phyloP scores from a whole-genome alignment of 441 rosid species.

The Brassica hybrid region DNA sequence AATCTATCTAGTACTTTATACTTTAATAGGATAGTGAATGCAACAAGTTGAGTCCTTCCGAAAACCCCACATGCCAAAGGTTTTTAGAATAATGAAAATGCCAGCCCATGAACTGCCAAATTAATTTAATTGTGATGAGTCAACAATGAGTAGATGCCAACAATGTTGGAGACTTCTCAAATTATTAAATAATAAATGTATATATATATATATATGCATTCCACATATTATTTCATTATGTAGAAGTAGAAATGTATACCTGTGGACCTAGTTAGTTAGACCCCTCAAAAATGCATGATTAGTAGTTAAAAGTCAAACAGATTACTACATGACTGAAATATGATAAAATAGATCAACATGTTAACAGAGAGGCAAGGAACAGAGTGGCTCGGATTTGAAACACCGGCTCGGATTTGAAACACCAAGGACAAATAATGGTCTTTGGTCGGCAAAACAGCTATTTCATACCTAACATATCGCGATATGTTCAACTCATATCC shows the following conservation, averaged over 20 bases:
- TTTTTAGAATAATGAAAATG: slow-evolving; percentile 24
- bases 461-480: no score
- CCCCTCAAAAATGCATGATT: not conserved
- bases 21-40: slow-evolving; percentile 19
- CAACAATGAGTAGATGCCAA: no score
- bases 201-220: not conserved
- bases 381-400: not conserved
- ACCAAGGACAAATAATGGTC: not conserved
- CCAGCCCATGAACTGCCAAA: slow-evolving; percentile 39
- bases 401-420: not conserved
- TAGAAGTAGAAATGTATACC: not conserved
- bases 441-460: not conserved
- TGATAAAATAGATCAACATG: slow-evolving; percentile 8
- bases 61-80: slow-evolving; percentile 35
- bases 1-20: slow-evolving; percentile 14
- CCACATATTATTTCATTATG: not conserved
- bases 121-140: slow-evolving; percentile 33
- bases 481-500: no score
- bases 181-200: not conserved
- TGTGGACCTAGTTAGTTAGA: not conserved
- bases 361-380: not conserved
- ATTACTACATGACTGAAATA: not conserved
- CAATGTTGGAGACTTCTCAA: slow-evolving; percentile 10
- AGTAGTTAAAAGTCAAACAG: not conserved
- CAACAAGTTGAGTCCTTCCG: slow-evolving; percentile 33